These are phyloP conservation scores for Podila minutissima DNA, from an alignment of 192 early-diverging fungal species.

Conservation along the genomic window DNA sequence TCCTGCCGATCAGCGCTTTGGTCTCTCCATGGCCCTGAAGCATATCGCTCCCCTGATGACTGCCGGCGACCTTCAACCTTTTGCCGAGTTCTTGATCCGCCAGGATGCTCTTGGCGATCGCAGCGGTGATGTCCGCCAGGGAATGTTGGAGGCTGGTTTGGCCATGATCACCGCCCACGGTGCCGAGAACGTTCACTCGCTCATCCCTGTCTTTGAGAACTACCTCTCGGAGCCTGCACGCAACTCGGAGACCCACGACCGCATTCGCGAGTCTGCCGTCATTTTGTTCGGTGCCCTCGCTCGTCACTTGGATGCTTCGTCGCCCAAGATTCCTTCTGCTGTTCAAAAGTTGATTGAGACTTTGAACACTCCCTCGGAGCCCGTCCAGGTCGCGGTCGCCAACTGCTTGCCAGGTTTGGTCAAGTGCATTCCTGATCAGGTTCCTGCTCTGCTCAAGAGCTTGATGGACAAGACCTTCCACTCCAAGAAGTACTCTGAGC, in stretches of 20 bases:
- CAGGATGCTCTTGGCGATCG: conserved; percentile 88
- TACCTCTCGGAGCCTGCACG: conserved; percentile 79
- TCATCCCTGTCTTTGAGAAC: conserved; percentile 82
- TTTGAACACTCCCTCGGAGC: conserved; percentile 91
- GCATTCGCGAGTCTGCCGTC: conserved; percentile 91
- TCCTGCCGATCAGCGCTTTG: conserved; percentile 82
- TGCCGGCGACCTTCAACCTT: conserved; percentile 58
- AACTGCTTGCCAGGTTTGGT: conserved; percentile 94
- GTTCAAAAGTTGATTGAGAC: conserved; percentile 91
- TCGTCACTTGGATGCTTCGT: conserved; percentile 80
- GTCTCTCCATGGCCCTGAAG: conserved; percentile 81
- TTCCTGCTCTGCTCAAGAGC: conserved; percentile 65
- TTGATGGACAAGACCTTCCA: conserved; percentile 78
- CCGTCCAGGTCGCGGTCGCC: conserved; percentile 93
- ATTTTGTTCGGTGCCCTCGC: conserved; percentile 93
- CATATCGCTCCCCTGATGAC: conserved; percentile 70
- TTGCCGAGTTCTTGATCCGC: conserved; percentile 84
- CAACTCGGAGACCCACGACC: conserved; percentile 82
- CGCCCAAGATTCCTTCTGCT: conserved; percentile 79
- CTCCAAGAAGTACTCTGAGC: conserved; percentile 82
- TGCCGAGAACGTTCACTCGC: conserved; percentile 64
- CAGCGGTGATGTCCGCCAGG: conserved; percentile 75
- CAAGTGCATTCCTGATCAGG: conserved; percentile 73
- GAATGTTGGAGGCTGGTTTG: conserved; percentile 90
- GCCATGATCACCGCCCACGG: conserved; percentile 80